Conservation (phyloP, 2,329 filamentous ascomycete genomes). For the Aspergillus ruber region DNA sequence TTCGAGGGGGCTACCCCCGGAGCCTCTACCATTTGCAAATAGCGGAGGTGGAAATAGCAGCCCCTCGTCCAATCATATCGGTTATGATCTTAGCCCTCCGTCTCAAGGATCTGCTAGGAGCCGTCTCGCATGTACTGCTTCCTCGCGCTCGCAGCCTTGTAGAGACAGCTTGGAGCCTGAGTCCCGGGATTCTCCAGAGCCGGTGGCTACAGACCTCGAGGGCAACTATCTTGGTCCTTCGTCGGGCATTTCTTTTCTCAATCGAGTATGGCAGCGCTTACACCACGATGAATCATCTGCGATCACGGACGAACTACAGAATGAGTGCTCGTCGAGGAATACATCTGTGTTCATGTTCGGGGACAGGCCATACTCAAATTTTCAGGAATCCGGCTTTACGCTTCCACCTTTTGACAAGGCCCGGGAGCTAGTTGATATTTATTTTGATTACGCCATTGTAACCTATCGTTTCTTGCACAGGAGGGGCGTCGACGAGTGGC, state of each 20-base stretch:
- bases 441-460: constrained; percentile 56
- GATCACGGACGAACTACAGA: constrained; percentile 21
- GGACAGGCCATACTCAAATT: constrained; percentile 43
- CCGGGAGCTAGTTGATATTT: constrained; percentile 44
- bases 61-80: neutral
- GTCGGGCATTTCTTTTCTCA: constrained; percentile 50
- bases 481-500: constrained; percentile 47
- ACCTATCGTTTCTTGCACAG: constrained; percentile 55
- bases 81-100: constrained; percentile 1
- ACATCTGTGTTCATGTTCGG: constrained; percentile 46
- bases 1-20: constrained; percentile 31
- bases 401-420: constrained; percentile 37
- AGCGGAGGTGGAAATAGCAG: constrained; percentile 6
- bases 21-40: constrained; percentile 17
- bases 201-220: constrained; percentile 45
- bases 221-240: constrained; percentile 53
- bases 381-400: constrained; percentile 27
- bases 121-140: constrained; percentile 1
- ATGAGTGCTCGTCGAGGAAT: constrained; percentile 28
- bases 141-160: constrained; percentile 1
- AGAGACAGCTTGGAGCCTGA: constrained; percentile 12
- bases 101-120: constrained; percentile 4
- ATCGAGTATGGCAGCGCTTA: constrained; percentile 63
- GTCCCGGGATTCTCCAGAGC: constrained; percentile 39
- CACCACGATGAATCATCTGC: constrained; percentile 45